phyloP scores from a whole-genome alignment of 495 filamentous ascomycete genomes.

The Cryomyces antarcticus region DNA sequence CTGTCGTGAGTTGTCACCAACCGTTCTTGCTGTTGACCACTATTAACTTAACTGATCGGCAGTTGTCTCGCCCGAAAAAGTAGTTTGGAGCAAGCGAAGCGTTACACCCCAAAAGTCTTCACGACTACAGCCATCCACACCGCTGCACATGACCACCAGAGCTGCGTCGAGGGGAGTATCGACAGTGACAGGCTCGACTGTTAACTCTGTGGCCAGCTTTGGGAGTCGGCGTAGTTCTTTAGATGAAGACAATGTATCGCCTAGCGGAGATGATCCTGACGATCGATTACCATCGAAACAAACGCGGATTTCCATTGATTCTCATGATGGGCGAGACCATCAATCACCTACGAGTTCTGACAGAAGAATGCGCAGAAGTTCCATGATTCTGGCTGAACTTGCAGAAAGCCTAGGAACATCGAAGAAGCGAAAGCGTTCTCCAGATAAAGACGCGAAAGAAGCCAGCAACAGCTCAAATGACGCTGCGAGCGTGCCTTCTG shows the following conservation, averaged over 20 bases:
- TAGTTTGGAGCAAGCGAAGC: background rate
- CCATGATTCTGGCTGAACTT: too few species aligned
- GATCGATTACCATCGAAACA: background rate
- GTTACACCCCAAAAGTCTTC: slow-evolving; percentile 1
- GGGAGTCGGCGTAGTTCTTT: slow-evolving; percentile 13
- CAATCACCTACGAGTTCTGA: background rate
- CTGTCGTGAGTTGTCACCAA: too few species aligned
- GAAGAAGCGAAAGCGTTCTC: too few species aligned
- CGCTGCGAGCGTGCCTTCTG: too few species aligned
- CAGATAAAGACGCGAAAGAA: too few species aligned
- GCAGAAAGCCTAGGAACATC: too few species aligned
- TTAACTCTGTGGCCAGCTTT: slow-evolving; percentile 6
- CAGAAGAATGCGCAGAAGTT: too few species aligned
- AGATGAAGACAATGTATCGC: background rate
- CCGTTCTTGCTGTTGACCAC: too few species aligned
- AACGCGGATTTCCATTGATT: slow-evolving; percentile 4
- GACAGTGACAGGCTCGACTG: slow-evolving; percentile 6
- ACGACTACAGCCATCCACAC: slow-evolving; percentile 15
- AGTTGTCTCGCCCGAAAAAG: too few species aligned
- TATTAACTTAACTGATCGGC: too few species aligned
- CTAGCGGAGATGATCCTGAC: background rate
- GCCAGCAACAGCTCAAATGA: too few species aligned
- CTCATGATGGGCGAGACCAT: background rate
- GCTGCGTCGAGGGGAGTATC: slow-evolving; percentile 13
- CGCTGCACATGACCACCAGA: slow-evolving; percentile 16